These are phyloP conservation scores for Coelastrella sp. DNA, from an alignment of 139 green algal species.

Conservation along the genomic window DNA sequence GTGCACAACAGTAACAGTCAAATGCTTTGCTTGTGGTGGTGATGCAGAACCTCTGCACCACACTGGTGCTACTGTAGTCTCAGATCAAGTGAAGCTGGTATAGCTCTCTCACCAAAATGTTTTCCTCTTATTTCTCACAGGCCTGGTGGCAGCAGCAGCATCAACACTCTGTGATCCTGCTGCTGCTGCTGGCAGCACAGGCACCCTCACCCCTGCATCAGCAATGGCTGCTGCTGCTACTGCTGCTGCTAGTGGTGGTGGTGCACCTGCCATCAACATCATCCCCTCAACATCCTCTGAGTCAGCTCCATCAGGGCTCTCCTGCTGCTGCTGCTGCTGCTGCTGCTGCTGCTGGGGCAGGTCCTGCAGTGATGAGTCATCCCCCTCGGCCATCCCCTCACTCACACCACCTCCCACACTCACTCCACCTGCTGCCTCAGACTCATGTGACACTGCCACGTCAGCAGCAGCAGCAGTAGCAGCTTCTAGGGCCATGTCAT, in stretches of 20 bases:
- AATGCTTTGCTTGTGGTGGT: no score
- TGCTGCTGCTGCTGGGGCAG: neutral
- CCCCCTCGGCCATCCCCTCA: neutral
- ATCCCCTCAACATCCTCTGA: neutral
- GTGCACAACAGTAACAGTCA: no score
- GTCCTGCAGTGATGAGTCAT: neutral
- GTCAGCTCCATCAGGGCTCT: neutral
- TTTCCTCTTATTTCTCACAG: no score
- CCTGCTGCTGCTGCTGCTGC: neutral
- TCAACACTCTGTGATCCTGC: neutral
- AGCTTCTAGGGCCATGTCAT: neutral
- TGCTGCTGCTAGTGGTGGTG: neutral
- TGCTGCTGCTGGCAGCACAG: conserved; percentile 19
- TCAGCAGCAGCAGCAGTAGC: neutral
- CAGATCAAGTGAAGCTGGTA: no score
- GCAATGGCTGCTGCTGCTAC: conserved; percentile 17
- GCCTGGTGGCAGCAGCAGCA: neutral
- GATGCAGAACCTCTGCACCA: no score
- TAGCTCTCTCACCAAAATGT: no score
- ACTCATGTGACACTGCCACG: neutral
- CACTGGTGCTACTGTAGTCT: no score
- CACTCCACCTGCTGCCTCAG: neutral
- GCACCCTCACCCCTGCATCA: neutral
- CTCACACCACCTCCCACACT: neutral
- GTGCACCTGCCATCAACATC: neutral